Percentiles rank a stretch among this genome's conserved stretches.
phyloP scores from a whole-genome alignment of 495 filamentous ascomycete genomes.

The Aspergillus baeticus region DNA sequence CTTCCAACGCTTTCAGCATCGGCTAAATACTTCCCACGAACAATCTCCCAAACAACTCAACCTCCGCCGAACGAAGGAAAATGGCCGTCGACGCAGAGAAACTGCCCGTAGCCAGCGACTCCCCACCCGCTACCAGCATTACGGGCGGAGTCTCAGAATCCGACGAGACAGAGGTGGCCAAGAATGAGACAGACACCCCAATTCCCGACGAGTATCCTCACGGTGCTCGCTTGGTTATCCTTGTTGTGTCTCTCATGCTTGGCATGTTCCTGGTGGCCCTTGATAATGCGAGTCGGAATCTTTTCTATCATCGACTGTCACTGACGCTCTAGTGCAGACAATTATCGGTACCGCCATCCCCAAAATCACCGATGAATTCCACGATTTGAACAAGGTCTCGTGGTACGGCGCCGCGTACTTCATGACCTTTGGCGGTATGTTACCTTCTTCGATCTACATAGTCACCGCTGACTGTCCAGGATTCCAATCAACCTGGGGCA shows the following conservation, averaged over 20 bases:
- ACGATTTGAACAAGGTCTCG: constrained; percentile 61
- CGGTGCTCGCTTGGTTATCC: constrained; percentile 27
- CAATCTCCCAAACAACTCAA: too few relatives aligned
- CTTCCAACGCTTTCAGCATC: too few relatives aligned
- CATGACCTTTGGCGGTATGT: constrained; percentile 69
- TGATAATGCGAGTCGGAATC: background rate
- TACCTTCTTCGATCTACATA: too few relatives aligned
- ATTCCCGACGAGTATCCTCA: background rate
- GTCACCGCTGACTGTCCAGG: constrained; percentile 22
- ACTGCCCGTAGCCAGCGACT: too few relatives aligned
- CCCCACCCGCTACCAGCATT: too few relatives aligned
- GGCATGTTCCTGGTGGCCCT: background rate
- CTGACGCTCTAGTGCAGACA: constrained; percentile 30
- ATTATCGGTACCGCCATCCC: constrained; percentile 75
- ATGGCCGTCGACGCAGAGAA: too few relatives aligned
- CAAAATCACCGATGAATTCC: constrained; percentile 67
- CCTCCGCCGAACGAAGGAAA: too few relatives aligned
- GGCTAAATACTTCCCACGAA: too few relatives aligned
- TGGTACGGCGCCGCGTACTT: constrained; percentile 69
- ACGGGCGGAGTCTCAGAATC: too few relatives aligned
- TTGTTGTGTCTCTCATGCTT: background rate
- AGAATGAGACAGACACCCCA: too few relatives aligned
- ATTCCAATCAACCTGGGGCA: too few relatives aligned
- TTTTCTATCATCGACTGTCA: background rate
- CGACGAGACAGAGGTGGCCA: too few relatives aligned